These are phyloP conservation scores for Ganoderma resinaceum DNA, from an alignment of 1,284 basidiomycete species.

Conservation along the genomic window DNA sequence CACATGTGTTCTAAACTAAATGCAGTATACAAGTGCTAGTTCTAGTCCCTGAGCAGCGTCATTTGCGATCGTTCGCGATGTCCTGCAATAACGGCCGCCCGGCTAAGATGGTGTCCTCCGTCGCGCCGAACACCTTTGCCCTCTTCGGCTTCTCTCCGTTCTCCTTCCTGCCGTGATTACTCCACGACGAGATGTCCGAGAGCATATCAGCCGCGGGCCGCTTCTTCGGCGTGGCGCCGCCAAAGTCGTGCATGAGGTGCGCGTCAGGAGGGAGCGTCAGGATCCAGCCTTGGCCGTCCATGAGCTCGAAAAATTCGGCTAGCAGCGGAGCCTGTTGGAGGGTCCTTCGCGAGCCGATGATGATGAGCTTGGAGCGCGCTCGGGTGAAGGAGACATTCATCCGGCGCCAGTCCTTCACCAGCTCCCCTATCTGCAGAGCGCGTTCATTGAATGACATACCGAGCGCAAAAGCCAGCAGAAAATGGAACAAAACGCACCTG, in stretches of 20 bases:
- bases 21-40: not conserved
- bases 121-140: slow-evolving; percentile 41
- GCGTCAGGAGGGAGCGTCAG: slow-evolving; percentile 61
- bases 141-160: slow-evolving; percentile 31
- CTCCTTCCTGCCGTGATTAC: not conserved
- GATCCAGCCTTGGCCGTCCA: slow-evolving; percentile 78
- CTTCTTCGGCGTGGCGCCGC: slow-evolving; percentile 27
- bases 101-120: slow-evolving; percentile 53
- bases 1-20: slow-evolving; percentile 3
- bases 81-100: slow-evolving; percentile 66
- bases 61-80: slow-evolving; percentile 51
- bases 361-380: slow-evolving; percentile 88
- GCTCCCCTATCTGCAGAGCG: slow-evolving; percentile 77
- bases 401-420: slow-evolving; percentile 93
- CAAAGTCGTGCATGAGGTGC: slow-evolving; percentile 53
- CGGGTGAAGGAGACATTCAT: slow-evolving; percentile 98
- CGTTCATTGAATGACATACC: slow-evolving; percentile 7
- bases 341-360: slow-evolving; percentile 87
- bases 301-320: slow-evolving; percentile 75
- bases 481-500: slow-evolving; percentile 56
- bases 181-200: slow-evolving; percentile 4
- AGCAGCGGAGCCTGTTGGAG: slow-evolving; percentile 69
- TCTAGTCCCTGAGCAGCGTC: slow-evolving; percentile 4
- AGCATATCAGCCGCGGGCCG: slow-evolving; percentile 27
- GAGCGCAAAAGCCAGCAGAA: not conserved